Evolutionary conservation across 306 rosid species (phyloP).

Genomic region (Rosa persica): DNA sequence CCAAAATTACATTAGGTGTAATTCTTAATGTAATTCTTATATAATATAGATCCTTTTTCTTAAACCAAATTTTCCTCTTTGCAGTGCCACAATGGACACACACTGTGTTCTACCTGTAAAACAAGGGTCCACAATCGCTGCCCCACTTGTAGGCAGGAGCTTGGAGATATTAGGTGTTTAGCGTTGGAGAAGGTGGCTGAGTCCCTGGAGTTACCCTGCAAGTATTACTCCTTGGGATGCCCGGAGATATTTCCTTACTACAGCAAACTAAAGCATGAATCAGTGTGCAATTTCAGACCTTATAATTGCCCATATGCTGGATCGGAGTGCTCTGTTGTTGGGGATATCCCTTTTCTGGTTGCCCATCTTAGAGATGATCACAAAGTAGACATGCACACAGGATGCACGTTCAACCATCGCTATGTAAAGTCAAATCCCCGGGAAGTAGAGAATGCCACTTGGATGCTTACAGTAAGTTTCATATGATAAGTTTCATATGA

Average conservation of each 20-base stretch:
- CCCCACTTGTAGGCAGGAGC: slow-evolving; percentile 99
- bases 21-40: neutral
- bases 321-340: slow-evolving; percentile 86
- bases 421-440: slow-evolving; percentile 98
- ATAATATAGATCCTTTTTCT: neutral
- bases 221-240: slow-evolving; percentile 84
- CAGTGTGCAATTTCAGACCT: slow-evolving; percentile 90
- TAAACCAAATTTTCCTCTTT: slow-evolving; percentile 23
- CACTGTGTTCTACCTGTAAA: slow-evolving; percentile 94
- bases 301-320: slow-evolving; percentile 98
- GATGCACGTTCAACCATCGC: slow-evolving; percentile 97
- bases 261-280: slow-evolving; percentile 96
- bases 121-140: slow-evolving; percentile 97
- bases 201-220: slow-evolving; percentile 97
- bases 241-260: slow-evolving; percentile 97
- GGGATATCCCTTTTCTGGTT: slow-evolving; percentile 93
- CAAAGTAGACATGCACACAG: slow-evolving; percentile 99
- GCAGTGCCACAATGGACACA: slow-evolving; percentile 99
- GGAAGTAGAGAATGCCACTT: slow-evolving; percentile 98
- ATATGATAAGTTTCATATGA: slow-evolving; percentile 44
- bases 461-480: slow-evolving; percentile 99
- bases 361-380: slow-evolving; percentile 97
- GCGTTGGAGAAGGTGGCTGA: slow-evolving; percentile 99
- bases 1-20: neutral
- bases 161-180: slow-evolving; percentile 97